phyloP scores from a whole-genome alignment of 2,329 filamentous ascomycete species.

The Uncinocarpus reesii region DNA sequence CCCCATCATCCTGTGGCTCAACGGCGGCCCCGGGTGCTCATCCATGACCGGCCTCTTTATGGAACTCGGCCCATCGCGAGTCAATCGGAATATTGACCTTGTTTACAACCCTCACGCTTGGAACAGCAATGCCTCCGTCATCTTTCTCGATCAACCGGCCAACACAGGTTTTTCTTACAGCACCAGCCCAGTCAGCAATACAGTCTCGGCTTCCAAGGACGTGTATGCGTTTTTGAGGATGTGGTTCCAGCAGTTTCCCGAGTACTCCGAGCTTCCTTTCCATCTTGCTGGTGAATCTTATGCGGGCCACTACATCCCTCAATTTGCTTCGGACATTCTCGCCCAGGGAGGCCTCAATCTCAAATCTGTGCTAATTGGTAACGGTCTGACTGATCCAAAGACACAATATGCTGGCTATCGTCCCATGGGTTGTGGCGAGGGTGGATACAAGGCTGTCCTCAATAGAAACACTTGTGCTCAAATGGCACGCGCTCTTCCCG shows the following conservation, averaged over 20 bases:
- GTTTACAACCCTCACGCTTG: slow-evolving; percentile 82
- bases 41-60: slow-evolving; percentile 95
- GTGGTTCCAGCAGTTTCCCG: slow-evolving; percentile 97
- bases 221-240: slow-evolving; percentile 92
- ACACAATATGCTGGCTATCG: slow-evolving; percentile 95
- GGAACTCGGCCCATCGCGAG: slow-evolving; percentile 85
- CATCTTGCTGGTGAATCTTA: slow-evolving; percentile 96
- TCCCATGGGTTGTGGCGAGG: slow-evolving; percentile 94
- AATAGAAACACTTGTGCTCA: slow-evolving; percentile 64
- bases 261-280: slow-evolving; percentile 91
- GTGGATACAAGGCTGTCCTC: slow-evolving; percentile 83
- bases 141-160: slow-evolving; percentile 98
- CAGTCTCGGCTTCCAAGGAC: slow-evolving; percentile 91
- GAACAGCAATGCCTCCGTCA: slow-evolving; percentile 96
- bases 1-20: slow-evolving; percentile 88
- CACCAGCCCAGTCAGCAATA: slow-evolving; percentile 73
- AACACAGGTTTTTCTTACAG: slow-evolving; percentile 99
- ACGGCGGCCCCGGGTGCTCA: slow-evolving; percentile 93
- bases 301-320: slow-evolving; percentile 89
- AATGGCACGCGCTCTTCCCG: slow-evolving; percentile 87
- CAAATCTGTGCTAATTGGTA: slow-evolving; percentile 87
- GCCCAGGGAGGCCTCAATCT: slow-evolving; percentile 95
- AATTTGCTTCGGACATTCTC: slow-evolving; percentile 83
- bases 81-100: slow-evolving; percentile 72
- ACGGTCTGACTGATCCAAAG: slow-evolving; percentile 85